Evolutionary conservation across 2,329 filamentous ascomycete species (phyloP), one percentile per base, ranked within the genome.

Genomic region (Cladosporium sp.): DNA sequence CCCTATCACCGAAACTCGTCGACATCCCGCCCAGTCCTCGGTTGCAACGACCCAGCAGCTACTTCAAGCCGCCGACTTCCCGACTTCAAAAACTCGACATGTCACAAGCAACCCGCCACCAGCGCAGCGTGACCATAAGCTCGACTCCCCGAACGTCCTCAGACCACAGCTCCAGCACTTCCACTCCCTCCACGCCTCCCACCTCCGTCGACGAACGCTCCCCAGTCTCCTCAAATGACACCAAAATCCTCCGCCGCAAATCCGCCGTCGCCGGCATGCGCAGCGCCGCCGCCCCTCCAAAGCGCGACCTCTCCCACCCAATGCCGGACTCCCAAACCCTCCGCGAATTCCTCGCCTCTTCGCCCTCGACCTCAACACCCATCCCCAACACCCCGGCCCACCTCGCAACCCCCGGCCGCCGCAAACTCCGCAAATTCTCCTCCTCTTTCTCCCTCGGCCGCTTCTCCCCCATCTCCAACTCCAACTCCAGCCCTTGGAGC

Each of bases 371-470:
- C n/a, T 35, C 40, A 14, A 16, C 28, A 32, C 48, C 48, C 4
- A 5, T 49, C 18, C 41, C 46, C 28, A 16, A 41, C n/a, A 14
- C 41, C 13, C 46, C 46, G 2, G 28, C 22, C n/a, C 16, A 16
- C 11, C 22, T 40, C 6, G 35, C n/a, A 16, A 31, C 37, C n/a
- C 38, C 38, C 18, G 13, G 16, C 38, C 40, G 42, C 14, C 48
- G 48, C 40, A 50, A 43, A 28, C 59, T 60, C 38, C 57, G 55
- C 44, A 63, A 58, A 46, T 56, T 63, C 40, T 58, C 56, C 10
- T 59, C 59, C 28, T 59, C 56, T 5, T 54, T 63, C 52, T 50
- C 53, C 43, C 55, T 60, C 19, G 59, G 56, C 48, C 44, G 54
- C 32, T 57, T 62, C 43, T 52, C 53, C 52, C 58, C 54, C 32